Base-by-base conservation (phyloP, 192 early-diverging fungal genomes). In the Podila clonocystis region DNA sequence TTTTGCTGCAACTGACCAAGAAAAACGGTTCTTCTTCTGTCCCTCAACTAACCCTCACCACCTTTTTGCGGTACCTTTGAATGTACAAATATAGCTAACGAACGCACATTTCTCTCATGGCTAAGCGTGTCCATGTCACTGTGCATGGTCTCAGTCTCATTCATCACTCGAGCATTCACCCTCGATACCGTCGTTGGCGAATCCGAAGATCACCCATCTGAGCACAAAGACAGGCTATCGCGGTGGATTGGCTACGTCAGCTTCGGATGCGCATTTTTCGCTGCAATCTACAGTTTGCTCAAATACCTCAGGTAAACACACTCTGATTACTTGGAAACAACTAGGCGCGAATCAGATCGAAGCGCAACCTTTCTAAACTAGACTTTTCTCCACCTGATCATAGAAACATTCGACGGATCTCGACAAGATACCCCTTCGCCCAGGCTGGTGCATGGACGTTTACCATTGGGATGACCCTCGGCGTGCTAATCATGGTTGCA, bases 381-480 rank as follows among this genome's bases (percentile, higher is more conserved):
- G 7, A 20, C 26, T 31, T 63, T 52, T 33, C 55, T n/a, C n/a
- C n/a, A 11, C n/a, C 26, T 28, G 5, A 15, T 13, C 9, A 50
- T 61, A 80, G 77, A 61, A 80, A 80, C 19, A 80, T 80, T 28
- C 67, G 70, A 20, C 50, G 77, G 33, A 80, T 80, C n/a, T 73
- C 77, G 24, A 80, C 77, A 2, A n/a, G 77, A 50, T 80, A 80
- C 30, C 77, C 77, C 1, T 80, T 80, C 38, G 77, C 15, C 1
- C 77, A 73, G 29, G 77, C 70, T 29, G 77, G 77, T 13, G n/a
- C 13, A 30, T 80, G 70, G 77, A 80, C 77, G 9, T 80, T 73
- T 65, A 80, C 77, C 2, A 55, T 73, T 5, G 77, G 77, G 30
- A 80, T 80, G 77, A 30, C 61, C 62, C 20, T 80, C 9, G 77